Conservation (phyloP, 106 monocot genomes). For the Gastrodia elata region DNA sequence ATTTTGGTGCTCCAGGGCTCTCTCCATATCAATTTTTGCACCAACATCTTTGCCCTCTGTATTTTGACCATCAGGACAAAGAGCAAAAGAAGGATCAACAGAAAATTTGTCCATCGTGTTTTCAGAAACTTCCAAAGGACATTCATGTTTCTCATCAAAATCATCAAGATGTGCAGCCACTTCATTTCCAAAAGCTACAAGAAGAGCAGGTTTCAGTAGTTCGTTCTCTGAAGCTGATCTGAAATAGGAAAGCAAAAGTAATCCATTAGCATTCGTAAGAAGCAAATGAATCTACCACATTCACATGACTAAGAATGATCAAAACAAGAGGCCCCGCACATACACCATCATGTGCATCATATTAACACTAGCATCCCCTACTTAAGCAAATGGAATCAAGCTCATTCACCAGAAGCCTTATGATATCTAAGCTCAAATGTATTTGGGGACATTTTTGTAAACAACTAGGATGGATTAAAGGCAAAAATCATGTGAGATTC, state of each 20-base stretch:
- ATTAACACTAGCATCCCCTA: too few species aligned
- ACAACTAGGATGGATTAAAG: too few species aligned
- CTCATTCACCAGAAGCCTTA: too few species aligned
- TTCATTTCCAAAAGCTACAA: constrained; percentile 15
- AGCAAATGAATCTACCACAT: too few species aligned
- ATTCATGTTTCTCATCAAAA: constrained; percentile 16
- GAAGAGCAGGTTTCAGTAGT: constrained; percentile 7
- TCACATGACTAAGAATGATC: too few species aligned
- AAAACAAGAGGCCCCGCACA: too few species aligned
- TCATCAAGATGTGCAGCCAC: constrained; percentile 1
- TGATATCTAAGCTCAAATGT: too few species aligned
- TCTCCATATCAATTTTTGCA: constrained; percentile 53
- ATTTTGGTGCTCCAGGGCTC: constrained; percentile 68
- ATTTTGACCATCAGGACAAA: constrained; percentile 17
- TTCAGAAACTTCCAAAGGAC: constrained; percentile 16
- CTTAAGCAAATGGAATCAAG: too few species aligned
- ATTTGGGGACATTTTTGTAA: too few species aligned
- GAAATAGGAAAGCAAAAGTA: constrained; percentile 1
- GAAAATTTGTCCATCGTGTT: constrained; percentile 5
- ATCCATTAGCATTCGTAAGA: too few species aligned
- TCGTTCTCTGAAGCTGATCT: constrained; percentile 31
- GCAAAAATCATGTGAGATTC: too few species aligned
- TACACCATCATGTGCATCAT: too few species aligned
- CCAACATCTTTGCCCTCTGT: constrained; percentile 12
- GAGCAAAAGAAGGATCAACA: neutral